Conservation (phyloP, 495 filamentous ascomycete species). For the Pseudomonodictys pantanalensis region DNA sequence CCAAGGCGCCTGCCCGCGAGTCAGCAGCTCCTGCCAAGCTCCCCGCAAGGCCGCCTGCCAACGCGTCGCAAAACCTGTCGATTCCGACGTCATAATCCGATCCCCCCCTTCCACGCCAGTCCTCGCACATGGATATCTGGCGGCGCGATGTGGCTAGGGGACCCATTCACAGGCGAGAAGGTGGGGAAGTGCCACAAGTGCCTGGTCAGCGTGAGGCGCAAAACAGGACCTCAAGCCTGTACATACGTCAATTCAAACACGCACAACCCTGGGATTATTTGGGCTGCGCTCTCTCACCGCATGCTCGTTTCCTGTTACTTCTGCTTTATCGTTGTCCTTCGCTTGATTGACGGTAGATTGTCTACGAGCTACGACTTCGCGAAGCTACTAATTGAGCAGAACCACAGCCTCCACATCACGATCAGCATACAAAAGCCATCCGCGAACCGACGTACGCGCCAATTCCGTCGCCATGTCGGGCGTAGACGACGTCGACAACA, state of each 20-base stretch:
- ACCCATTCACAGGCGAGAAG: not conserved
- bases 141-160: not conserved
- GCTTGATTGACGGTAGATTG: not conserved
- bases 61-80: too few relatives aligned
- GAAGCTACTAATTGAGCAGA: not conserved
- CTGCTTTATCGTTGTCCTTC: not conserved
- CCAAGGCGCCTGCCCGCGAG: too few relatives aligned
- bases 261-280: not conserved
- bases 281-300: not conserved
- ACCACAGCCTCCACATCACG: not conserved
- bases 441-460: not conserved
- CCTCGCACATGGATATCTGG: too few relatives aligned
- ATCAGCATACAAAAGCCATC: not conserved
- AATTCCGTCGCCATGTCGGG: constrained; percentile 36
- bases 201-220: constrained; percentile 3
- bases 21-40: too few relatives aligned
- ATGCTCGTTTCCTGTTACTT: not conserved
- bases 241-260: constrained; percentile 24
- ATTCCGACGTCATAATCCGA: too few relatives aligned
- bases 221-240: constrained; percentile 20
- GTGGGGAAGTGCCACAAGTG: constrained; percentile 4
- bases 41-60: too few relatives aligned
- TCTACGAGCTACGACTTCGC: not conserved
- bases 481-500: constrained; percentile 46
- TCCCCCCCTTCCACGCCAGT: too few relatives aligned